Evolutionary conservation across 1,284 basidiomycete species (phyloP).

Genomic region (Malassezia restricta): DNA sequence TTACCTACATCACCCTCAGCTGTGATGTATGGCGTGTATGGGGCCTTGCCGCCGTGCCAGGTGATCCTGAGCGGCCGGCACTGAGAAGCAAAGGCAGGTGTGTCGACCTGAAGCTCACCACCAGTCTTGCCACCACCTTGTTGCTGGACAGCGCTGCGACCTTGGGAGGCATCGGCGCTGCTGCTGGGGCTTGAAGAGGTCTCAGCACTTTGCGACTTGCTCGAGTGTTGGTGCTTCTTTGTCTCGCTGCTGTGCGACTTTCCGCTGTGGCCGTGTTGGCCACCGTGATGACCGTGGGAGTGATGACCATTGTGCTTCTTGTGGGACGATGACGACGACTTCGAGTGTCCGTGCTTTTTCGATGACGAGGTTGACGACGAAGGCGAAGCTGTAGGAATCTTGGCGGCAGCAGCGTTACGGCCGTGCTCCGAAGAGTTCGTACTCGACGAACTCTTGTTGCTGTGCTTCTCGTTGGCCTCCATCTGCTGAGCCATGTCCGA

Average conservation of each 20-base stretch:
- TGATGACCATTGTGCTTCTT: not conserved
- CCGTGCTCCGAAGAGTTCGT: not conserved
- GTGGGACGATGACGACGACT: not conserved
- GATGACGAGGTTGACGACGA: not conserved
- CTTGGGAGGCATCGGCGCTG: not conserved
- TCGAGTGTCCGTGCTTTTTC: not conserved
- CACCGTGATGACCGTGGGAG: not conserved
- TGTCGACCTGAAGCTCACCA: slow-evolving; percentile 10
- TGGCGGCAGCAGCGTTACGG: not conserved
- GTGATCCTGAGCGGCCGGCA: slow-evolving; percentile 20
- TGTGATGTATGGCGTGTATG: slow-evolving; percentile 18
- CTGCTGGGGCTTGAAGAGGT: not conserved
- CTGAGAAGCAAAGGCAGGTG: slow-evolving; percentile 15
- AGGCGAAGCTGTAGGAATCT: not conserved
- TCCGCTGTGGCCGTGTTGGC: not conserved
- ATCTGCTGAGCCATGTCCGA: not conserved
- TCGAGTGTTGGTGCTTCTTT: not conserved
- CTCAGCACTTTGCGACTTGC: not conserved
- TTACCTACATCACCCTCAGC: not conserved
- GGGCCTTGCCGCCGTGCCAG: slow-evolving; percentile 19
- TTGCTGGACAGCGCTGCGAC: not conserved
- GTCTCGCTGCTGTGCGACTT: not conserved
- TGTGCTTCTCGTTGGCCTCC: not conserved
- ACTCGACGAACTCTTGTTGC: not conserved
- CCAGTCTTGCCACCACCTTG: not conserved